These are phyloP conservation scores for Cercospora sp. DNA, from an alignment of 2,329 filamentous ascomycete species.

Conservation along the genomic window DNA sequence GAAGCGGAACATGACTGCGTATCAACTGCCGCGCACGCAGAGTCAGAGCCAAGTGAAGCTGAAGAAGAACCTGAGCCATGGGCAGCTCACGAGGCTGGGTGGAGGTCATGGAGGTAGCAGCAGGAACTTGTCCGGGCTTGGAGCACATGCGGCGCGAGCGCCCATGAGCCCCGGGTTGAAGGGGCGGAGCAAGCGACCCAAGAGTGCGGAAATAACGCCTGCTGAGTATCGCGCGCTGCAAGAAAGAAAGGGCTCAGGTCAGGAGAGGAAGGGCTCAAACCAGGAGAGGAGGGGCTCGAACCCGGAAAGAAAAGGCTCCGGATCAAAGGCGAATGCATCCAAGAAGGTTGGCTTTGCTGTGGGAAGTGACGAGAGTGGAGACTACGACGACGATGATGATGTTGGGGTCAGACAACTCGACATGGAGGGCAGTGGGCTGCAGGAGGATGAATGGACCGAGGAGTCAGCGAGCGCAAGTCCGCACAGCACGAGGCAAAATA, in stretches of 20 bases:
- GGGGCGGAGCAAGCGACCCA: constrained; percentile 35
- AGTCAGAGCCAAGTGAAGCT: constrained; percentile 37
- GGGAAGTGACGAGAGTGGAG: constrained; percentile 31
- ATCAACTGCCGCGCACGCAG: constrained; percentile 35
- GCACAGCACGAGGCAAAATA: constrained; percentile 41
- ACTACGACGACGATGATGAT: constrained; percentile 33
- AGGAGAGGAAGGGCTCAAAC: constrained; percentile 12
- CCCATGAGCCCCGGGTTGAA: constrained; percentile 36
- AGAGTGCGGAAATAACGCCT: constrained; percentile 33
- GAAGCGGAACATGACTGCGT: constrained; percentile 37
- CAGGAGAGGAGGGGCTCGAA: constrained; percentile 14
- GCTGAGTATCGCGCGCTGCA: constrained; percentile 11
- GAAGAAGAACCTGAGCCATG: constrained; percentile 47
- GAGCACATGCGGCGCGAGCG: constrained; percentile 24
- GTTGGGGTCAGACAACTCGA: constrained; percentile 18
- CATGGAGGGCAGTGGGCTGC: constrained; percentile 35
- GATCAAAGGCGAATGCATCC: constrained; percentile 13
- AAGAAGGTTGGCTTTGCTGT: constrained; percentile 41
- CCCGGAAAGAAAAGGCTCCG: constrained; percentile 15
- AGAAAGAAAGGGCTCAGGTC: constrained; percentile 14
- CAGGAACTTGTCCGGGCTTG: constrained; percentile 40
- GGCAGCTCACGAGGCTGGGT: constrained; percentile 46
- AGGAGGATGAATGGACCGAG: constrained; percentile 43
- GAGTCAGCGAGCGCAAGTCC: constrained; percentile 41
- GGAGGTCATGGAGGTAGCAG: constrained; percentile 36